A percentile compares a stretch with the other conserved stretches of the same genome.
Evolutionary conservation across 2,329 filamentous ascomycete species (phyloP).

Genomic region (Talaromyces amestolkiae): DNA sequence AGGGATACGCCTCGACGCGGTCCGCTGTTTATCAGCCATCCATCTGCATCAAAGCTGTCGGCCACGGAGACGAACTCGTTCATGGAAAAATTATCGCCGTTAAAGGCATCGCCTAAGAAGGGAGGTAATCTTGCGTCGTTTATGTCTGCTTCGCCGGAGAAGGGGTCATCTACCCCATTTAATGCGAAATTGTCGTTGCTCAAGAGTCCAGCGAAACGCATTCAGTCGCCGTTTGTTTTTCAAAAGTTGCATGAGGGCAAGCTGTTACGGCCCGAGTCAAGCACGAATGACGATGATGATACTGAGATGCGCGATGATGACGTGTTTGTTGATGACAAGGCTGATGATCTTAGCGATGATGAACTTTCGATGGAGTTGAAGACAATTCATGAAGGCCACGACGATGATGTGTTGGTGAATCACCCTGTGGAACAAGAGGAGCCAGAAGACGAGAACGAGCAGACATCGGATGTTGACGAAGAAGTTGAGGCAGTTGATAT

Average conservation of each 20-base stretch:
- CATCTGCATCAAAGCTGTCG: slow-evolving; percentile 20
- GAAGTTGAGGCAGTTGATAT: not conserved
- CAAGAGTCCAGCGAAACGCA: slow-evolving; percentile 46
- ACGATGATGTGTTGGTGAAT: slow-evolving; percentile 20
- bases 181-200: slow-evolving; percentile 38
- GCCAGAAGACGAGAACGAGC: not conserved
- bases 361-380: slow-evolving; percentile 10
- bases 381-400: not conserved
- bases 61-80: slow-evolving; percentile 28
- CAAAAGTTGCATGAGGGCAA: slow-evolving; percentile 25
- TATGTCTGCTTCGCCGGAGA: slow-evolving; percentile 31
- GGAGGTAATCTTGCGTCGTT: slow-evolving; percentile 37
- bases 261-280: not conserved
- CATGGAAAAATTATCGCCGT: slow-evolving; percentile 33
- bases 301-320: slow-evolving; percentile 13
- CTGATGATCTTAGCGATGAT: slow-evolving; percentile 21
- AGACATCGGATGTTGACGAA: not conserved
- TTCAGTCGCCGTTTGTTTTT: slow-evolving; percentile 35
- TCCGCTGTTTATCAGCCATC: slow-evolving; percentile 27
- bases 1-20: slow-evolving; percentile 42
- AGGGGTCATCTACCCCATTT: slow-evolving; percentile 34
- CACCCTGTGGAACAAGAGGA: not conserved
- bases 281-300: slow-evolving; percentile 14
- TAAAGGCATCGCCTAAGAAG: slow-evolving; percentile 47
- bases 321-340: slow-evolving; percentile 5